A percentile compares a stretch with the other conserved stretches of the same genome.
Conservation (phyloP, 495 filamentous ascomycete species). For the Aspergillus nanangensis region DNA sequence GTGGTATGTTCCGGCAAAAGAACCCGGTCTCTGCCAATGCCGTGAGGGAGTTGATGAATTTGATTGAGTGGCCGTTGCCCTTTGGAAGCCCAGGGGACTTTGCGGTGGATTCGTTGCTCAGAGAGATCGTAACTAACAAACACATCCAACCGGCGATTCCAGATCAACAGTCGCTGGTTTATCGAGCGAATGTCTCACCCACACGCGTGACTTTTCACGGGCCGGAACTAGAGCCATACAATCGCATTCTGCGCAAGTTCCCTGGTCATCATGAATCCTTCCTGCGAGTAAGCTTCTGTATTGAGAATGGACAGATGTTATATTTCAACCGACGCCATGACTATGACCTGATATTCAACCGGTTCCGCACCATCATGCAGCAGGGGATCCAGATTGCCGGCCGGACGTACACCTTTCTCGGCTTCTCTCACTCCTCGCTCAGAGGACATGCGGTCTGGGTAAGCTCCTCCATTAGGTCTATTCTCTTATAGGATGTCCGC, state of each 20-base stretch:
- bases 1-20: neutral
- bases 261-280: constrained; percentile 59
- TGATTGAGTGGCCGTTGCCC: constrained; percentile 17
- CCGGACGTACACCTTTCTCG: constrained; percentile 61
- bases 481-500: neutral
- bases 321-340: constrained; percentile 51
- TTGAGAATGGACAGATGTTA: constrained; percentile 66
- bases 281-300: constrained; percentile 64
- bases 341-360: constrained; percentile 42
- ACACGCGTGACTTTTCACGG: constrained; percentile 64
- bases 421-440: constrained; percentile 79
- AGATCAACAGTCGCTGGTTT: too few relatives aligned
- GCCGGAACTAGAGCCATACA: constrained; percentile 64
- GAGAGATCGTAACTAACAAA: constrained; percentile 3
- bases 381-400: constrained; percentile 59
- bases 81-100: constrained; percentile 12
- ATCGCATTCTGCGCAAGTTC: constrained; percentile 71
- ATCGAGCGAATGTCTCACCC: constrained; percentile 63
- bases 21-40: constrained; percentile 8
- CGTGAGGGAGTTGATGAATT: constrained; percentile 12
- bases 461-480: constrained; percentile 1
- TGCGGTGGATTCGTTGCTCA: constrained; percentile 1
- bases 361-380: constrained; percentile 55
- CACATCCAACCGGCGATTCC: too few relatives aligned
- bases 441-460: constrained; percentile 58